phyloP scores from a whole-genome alignment of 805 yeast genomes.

The Saccharomycopsis microspora region DNA sequence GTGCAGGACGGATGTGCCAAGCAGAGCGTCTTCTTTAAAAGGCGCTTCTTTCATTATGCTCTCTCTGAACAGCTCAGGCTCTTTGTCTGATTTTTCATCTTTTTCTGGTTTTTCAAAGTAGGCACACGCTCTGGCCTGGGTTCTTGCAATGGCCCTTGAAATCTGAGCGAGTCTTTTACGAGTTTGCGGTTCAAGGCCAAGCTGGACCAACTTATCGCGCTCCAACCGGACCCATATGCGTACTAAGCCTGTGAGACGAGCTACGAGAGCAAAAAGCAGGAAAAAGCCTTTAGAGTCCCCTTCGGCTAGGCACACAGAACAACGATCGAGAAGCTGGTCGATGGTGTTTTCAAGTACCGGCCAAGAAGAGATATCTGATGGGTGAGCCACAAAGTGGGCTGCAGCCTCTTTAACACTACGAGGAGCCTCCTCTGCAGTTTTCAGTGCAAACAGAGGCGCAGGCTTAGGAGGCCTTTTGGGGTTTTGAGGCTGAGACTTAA shows the following conservation, averaged over 20 bases:
- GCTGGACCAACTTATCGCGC: slow-evolving; percentile 36
- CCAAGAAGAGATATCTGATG: slow-evolving; percentile 53
- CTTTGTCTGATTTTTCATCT: background rate
- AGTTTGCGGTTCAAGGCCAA: slow-evolving; percentile 35
- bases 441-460: no score
- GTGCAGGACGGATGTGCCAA: background rate
- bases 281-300: slow-evolving; percentile 40
- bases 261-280: slow-evolving; percentile 40
- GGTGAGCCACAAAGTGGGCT: slow-evolving; percentile 22
- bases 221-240: slow-evolving; percentile 45
- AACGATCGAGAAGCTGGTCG: slow-evolving; percentile 33
- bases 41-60: background rate
- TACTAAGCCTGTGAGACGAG: slow-evolving; percentile 40
- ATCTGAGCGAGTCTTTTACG: slow-evolving; percentile 40
- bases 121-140: slow-evolving; percentile 54
- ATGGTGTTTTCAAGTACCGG: slow-evolving; percentile 38
- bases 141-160: slow-evolving; percentile 44
- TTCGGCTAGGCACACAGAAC: slow-evolving; percentile 39
- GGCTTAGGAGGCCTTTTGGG: no score
- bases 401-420: no score
- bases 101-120: slow-evolving; percentile 29
- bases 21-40: slow-evolving; percentile 3
- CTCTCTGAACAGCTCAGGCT: background rate
- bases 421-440: no score
- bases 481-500: no score